Evolutionary conservation across 2,329 filamentous ascomycete species (phyloP), one percentile per base, ranked within the genome.

Genomic region (Aspergillus candidus): DNA sequence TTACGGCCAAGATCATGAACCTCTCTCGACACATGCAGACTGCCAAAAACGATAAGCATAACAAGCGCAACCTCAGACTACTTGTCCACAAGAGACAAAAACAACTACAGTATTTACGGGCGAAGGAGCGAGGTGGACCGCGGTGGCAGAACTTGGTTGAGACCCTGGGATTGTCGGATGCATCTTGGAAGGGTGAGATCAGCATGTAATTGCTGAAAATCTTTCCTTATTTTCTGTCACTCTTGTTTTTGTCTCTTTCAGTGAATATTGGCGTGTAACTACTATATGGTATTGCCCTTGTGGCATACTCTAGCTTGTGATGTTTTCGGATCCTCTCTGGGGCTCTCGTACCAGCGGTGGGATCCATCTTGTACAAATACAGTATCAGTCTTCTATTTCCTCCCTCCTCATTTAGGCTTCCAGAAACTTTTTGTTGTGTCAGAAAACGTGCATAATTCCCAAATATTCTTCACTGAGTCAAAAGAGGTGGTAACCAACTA

Each of bases 131-230:
- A 52, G 93, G 93, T 46, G 90, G 93, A 41, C 84, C 87, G 44
- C 78, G 94, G 65, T 98, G 90, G 88, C 82, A 85, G 66, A 78
- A 94, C 67, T 74, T 96, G 73, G 77, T 96, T 52, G 75, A 86
- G 68, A 91, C 80, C 48, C 72, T 98, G 49, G 93, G 94, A 11
- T 69, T 98, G 68, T 88, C 84, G 11, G 87, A 90, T 39, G 88
- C 87, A 32, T 89, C 86, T 40, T 97, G 88, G 84, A 86, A 88
- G 74, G 84, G 82, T 38, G 88, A 97, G 73, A 96, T 97, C 65
- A 81, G 76, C 49, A 63, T 90, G 64, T 88, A 79, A 69, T 34
- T 41, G 41, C 41, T 38, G 34, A 49, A 48, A 46, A 29, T 52
- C 46, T 39, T 35, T 50, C 29, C 35, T 34, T 10, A 11, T 32